Base-by-base conservation (phyloP, 2,329 filamentous ascomycete species). In the Phyllosticta citribraziliensis region DNA sequence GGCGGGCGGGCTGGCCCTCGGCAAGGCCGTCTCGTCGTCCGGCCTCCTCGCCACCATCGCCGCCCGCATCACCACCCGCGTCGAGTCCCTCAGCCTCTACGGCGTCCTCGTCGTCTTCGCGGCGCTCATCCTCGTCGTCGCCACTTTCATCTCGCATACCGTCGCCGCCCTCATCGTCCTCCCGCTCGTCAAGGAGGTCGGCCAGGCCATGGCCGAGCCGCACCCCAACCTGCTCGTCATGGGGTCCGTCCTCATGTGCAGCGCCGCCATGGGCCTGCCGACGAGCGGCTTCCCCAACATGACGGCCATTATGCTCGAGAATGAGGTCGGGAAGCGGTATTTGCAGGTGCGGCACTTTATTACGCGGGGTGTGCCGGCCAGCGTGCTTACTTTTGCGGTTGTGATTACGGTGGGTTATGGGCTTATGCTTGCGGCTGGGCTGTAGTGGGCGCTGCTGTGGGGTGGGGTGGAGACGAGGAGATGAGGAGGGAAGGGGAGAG, bases 221-320 rank as follows among this genome's bases (percentile, higher is more conserved):
- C 91, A 96, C 72, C 93, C 94, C 9, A 97, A 97, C 74, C 76
- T 99, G 63, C 78, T 99, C 63, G 94, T 99, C 64, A 97, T 99
- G 93, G 89, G 87, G 0, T 87, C 89, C 60, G 93, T 96, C 11
- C 77, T 99, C 65, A 99, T 99, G 91, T 97, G 94, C 71, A 93
- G 88, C 66, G 92, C 92, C n/a, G 94, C 91, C 2, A 99, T 99
- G 94, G 94, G 87, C 12, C 75, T 99, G 74, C 94, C 94, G 2
- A 99, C 94, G 0, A 93, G 88, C 72, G 95, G 94, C 9, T 99
- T 99, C 78, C 94, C 94, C 1, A 99, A 99, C 68, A 99, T 99
- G 94, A 99, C 94, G 70, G 94, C 94, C 3, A 97, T 99, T 69
- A 97, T 97, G 81, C 94, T 99, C 76, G 93, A 99, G 69, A 84